Conservation (phyloP, 2,329 filamentous ascomycete genomes). For the Emydomyces testavorans region DNA sequence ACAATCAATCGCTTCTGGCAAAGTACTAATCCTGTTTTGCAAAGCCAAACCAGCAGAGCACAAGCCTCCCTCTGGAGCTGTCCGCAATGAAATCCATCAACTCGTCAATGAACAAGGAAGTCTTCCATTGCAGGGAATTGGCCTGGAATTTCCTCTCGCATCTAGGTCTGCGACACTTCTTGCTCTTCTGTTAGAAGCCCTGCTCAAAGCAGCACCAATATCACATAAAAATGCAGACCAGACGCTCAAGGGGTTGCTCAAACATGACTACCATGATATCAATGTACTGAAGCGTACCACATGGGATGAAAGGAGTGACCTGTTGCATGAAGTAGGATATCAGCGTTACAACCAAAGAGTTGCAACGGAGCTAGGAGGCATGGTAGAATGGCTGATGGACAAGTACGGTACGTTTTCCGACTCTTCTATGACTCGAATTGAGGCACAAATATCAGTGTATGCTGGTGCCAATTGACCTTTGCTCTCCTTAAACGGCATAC, state of each 20-base stretch:
- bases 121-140: conserved; percentile 1
- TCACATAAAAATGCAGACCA: conserved; percentile 6
- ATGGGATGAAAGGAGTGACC: conserved; percentile 3
- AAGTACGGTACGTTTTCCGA: conserved; percentile 2
- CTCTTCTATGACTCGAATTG: background rate
- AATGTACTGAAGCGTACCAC: background rate
- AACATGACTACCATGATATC: conserved; percentile 1
- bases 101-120: background rate
- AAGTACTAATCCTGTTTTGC: background rate
- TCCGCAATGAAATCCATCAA: background rate
- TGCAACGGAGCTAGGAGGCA: conserved; percentile 1
- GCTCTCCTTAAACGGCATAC: background rate
- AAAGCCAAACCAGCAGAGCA: background rate
- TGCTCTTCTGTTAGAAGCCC: conserved; percentile 6
- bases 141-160: background rate
- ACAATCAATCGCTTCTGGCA: background rate
- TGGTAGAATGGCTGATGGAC: conserved; percentile 3
- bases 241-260: background rate
- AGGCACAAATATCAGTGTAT: background rate
- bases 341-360: conserved; percentile 4
- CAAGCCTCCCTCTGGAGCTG: background rate
- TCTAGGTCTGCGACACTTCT: background rate
- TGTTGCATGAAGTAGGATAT: conserved; percentile 5
- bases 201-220: conserved; percentile 8
- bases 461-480: background rate